A percentile compares a stretch with the other conserved stretches of the same genome.
Evolutionary conservation across 2,329 filamentous ascomycete genomes (phyloP).

Genomic region (Xylaria multiplex): DNA sequence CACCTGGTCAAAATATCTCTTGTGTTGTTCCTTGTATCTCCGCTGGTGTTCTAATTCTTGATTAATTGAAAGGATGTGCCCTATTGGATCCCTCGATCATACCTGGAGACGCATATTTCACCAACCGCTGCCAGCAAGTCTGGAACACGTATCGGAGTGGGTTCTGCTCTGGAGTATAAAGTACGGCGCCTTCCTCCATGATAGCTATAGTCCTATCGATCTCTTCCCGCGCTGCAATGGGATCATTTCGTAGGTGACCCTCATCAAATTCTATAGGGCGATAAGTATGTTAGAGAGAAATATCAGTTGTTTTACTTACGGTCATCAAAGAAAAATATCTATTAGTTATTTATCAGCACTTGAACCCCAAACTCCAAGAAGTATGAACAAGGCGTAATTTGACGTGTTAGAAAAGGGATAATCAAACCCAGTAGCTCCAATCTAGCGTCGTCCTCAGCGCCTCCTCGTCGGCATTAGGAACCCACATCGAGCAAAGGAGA

Average conservation of each 20-base stretch:
- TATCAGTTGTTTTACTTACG: slow-evolving; percentile 21
- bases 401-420: not conserved
- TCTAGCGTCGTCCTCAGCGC: slow-evolving; percentile 32
- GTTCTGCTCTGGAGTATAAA: slow-evolving; percentile 17
- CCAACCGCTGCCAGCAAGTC: slow-evolving; percentile 28
- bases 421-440: slow-evolving; percentile 36
- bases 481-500: slow-evolving; percentile 33
- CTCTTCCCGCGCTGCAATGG: slow-evolving; percentile 34
- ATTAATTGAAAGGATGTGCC: too few species aligned
- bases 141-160: slow-evolving; percentile 37
- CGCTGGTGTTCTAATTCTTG: slow-evolving; percentile 29
- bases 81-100: not conserved
- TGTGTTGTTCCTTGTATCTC: slow-evolving; percentile 30
- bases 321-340: slow-evolving; percentile 37
- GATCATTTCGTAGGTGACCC: slow-evolving; percentile 34
- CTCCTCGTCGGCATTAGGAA: slow-evolving; percentile 26
- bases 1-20: slow-evolving; percentile 31
- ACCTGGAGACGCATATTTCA: not conserved
- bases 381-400: too few species aligned
- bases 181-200: slow-evolving; percentile 24
- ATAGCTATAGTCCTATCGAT: slow-evolving; percentile 31
- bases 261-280: slow-evolving; percentile 34
- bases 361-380: too few species aligned
- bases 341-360: not conserved
- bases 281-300: not conserved